These are phyloP conservation scores for Inosperma sp. DNA, from an alignment of 768 basidiomycete genomes.

Conservation along the genomic window DNA sequence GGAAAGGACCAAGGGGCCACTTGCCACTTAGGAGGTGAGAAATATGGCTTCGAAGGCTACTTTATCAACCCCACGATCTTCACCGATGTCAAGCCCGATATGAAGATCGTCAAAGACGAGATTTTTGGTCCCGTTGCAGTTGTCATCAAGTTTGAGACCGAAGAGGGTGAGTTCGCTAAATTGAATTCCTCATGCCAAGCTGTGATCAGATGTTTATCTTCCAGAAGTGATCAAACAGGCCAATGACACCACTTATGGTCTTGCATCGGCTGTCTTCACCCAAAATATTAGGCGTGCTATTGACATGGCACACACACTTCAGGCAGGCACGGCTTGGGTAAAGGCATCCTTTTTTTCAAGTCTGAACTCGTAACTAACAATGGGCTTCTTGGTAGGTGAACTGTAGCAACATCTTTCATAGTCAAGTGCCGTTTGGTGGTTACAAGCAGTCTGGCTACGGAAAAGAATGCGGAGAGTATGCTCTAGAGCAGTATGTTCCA, in stretches of 20 bases:
- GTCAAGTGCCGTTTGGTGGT: conserved; percentile 75
- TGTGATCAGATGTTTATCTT: conserved; percentile 28
- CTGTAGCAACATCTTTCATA: conserved; percentile 45
- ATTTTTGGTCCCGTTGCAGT: conserved; percentile 82
- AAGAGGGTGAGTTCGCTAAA: conserved; percentile 34
- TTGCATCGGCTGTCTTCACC: conserved; percentile 85
- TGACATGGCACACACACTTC: conserved; percentile 63
- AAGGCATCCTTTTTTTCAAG: conserved; percentile 4
- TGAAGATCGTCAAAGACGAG: conserved; percentile 73
- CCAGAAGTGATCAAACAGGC: conserved; percentile 64
- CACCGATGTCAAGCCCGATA: conserved; percentile 57
- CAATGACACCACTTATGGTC: conserved; percentile 83
- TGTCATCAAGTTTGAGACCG: conserved; percentile 69
- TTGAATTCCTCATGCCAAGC: background rate
- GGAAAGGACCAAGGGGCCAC: conserved; percentile 71
- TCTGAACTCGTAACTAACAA: background rate
- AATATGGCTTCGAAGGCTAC: conserved; percentile 44
- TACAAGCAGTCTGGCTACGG: conserved; percentile 83
- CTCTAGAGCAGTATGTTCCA: conserved; percentile 49
- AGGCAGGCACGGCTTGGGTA: conserved; percentile 80
- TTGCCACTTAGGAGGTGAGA: conserved; percentile 61
- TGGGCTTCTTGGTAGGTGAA: conserved; percentile 35
- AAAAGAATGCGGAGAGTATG: conserved; percentile 77
- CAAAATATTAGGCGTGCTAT: conserved; percentile 73
- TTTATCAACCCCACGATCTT: conserved; percentile 77